Base-by-base conservation (phyloP, 768 basidiomycete genomes). In the Rhodosporidiobolus sp. region DNA sequence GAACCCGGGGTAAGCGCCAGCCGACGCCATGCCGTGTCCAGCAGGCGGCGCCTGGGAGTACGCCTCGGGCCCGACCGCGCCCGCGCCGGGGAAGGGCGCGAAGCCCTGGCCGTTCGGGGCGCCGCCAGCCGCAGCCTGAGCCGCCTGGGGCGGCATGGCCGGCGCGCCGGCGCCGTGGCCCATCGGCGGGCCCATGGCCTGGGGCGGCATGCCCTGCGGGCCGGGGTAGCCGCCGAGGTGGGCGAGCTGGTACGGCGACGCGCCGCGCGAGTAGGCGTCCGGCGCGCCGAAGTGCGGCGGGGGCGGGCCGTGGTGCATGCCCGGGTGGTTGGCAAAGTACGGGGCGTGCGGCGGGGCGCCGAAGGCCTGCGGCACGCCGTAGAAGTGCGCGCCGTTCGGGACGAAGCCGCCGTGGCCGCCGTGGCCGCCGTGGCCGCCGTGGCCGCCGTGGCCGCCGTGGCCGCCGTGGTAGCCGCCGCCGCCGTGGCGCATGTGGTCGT, bases 401-500 rank as follows among this genome's bases (percentile, higher is more conserved):
- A 70, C 58, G 48, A 65, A 54, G 52, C 48, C 8, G 38, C 38
- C 38, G 53, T 53, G 55, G 62, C 63, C 61, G 34, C 60, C 45
- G 30, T n/a, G n/a, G n/a, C 50, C 60, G 45, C 48, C 46, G 48
- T 52, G 55, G 64, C 62, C 34, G 26, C 54, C 61, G 38, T 46
- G 26, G 32, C 57, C 71, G 20, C 65, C 61, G 50, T 67, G 72
- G 34, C 67, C n/a, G n/a, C n/a, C n/a, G n/a, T n/a, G n/a, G n/a
- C 50, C 60, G 45, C 48, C 46, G 48, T 52, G 55, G 64, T 65
- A 46, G 26, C 54, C 61, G 38, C 55, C 32, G 32, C 57, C 71
- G 20, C 65, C 61, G 50, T 67, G 72, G 34, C 67, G 52, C 72
- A 65, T 67, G 50, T 54, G 59, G 60, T 76, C 71, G 67, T 49